phyloP scores from a whole-genome alignment of 2,329 filamentous ascomycete genomes.

The Ceratocystis cacaofunesta region DNA sequence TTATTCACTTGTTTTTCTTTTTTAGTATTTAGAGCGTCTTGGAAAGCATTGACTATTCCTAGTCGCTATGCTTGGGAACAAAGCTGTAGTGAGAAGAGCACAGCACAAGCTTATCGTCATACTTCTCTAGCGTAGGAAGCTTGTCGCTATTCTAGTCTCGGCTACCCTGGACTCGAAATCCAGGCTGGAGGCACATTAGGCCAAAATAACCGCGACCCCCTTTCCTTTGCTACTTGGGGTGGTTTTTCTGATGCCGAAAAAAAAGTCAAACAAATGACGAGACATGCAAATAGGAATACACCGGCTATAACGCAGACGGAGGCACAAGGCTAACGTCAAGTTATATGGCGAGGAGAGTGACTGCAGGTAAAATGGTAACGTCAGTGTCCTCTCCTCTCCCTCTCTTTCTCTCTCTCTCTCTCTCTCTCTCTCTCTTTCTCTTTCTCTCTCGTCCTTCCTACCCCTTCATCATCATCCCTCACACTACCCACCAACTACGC shows the following conservation, averaged over 20 bases:
- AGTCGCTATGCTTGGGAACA: not conserved
- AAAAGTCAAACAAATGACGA: not conserved
- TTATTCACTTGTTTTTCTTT: not conserved
- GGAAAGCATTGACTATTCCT: not conserved
- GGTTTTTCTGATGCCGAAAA: not conserved
- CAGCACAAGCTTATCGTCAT: not conserved
- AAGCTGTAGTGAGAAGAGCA: not conserved
- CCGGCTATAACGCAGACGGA: too few relatives aligned
- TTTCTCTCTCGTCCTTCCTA: not conserved
- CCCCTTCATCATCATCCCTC: not conserved
- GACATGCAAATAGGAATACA: not conserved
- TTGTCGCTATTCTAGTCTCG: not conserved
- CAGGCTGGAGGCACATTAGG: not conserved
- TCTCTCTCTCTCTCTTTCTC: too few relatives aligned
- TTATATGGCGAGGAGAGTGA: not conserved
- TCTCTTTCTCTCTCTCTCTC: too few relatives aligned
- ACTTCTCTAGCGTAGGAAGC: not conserved
- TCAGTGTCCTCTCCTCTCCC: not conserved
- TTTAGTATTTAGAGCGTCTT: not conserved
- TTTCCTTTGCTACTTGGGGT: not conserved
- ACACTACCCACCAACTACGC: not conserved
- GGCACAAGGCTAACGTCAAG: not conserved
- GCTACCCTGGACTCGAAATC: not conserved
- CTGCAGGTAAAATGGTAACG: not conserved
- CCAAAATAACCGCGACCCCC: not conserved